These are phyloP conservation scores for Marasmius sp. DNA, from an alignment of 1,284 basidiomycete species.

Conservation along the genomic window DNA sequence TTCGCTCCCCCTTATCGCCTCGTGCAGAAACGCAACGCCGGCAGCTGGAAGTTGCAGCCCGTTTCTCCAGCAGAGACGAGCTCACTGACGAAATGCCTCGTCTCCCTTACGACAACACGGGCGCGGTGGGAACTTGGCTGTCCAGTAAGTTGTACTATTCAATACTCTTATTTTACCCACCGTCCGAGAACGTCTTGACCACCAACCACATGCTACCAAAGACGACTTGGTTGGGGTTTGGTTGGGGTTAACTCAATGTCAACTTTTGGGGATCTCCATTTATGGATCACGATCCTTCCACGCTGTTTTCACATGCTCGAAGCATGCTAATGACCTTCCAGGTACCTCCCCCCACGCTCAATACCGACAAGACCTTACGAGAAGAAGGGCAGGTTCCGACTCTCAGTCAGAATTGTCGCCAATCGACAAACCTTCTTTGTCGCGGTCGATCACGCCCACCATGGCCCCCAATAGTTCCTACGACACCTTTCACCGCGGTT, in stretches of 20 bases:
- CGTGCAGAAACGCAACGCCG: not conserved
- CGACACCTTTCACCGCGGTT: not conserved
- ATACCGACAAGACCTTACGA: not conserved
- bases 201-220: not conserved
- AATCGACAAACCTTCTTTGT: not conserved
- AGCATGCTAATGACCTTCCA: not conserved
- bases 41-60: constrained; percentile 18
- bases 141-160: not conserved
- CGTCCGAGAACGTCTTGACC: not conserved
- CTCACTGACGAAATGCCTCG: not conserved
- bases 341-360: not conserved
- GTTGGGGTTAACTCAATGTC: not conserved
- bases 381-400: not conserved
- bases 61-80: not conserved
- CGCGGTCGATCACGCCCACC: not conserved
- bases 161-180: not conserved
- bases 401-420: not conserved
- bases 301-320: not conserved
- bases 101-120: not conserved
- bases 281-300: not conserved
- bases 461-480: not conserved
- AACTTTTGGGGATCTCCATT: not conserved
- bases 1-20: not conserved
- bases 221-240: not conserved
- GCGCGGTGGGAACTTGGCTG: not conserved